Conservation (phyloP, 306 rosid genomes). For the Cucurbita argyrosperma region DNA sequence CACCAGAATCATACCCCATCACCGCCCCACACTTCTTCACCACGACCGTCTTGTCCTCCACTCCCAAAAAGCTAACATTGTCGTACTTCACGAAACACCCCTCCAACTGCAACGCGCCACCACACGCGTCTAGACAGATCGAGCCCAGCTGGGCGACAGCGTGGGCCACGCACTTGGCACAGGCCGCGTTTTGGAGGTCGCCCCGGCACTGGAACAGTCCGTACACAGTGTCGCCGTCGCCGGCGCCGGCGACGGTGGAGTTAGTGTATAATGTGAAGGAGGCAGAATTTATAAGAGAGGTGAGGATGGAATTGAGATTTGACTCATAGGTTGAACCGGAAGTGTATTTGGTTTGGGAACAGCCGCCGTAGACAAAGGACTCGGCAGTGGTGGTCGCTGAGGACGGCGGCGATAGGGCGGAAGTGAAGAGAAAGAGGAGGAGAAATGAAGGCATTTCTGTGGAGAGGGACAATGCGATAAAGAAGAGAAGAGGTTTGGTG, state of each 20-base stretch:
- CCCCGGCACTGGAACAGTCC: conserved; percentile 92
- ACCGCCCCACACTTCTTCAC: conserved; percentile 65
- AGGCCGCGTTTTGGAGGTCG: conserved; percentile 32
- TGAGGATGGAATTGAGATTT: conserved; percentile 45
- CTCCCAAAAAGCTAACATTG: conserved; percentile 47
- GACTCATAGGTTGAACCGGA: conserved; percentile 48
- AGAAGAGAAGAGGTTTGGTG: background rate
- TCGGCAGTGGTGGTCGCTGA: conserved; percentile 16
- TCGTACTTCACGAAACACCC: conserved; percentile 84
- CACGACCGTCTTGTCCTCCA: conserved; percentile 69
- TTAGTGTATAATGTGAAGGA: conserved; percentile 50
- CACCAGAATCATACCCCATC: conserved; percentile 30
- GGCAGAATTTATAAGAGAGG: conserved; percentile 62
- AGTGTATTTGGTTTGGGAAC: conserved; percentile 44
- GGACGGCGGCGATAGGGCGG: conserved; percentile 12
- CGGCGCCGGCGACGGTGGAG: conserved; percentile 24
- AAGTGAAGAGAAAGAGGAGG: background rate
- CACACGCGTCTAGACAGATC: conserved; percentile 42
- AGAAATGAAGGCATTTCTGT: conserved; percentile 16
- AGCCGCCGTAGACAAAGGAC: conserved; percentile 62
- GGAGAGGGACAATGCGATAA: background rate
- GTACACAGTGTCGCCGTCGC: conserved; percentile 24
- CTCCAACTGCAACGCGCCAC: conserved; percentile 85
- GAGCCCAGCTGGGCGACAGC: conserved; percentile 53
- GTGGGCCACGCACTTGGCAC: conserved; percentile 41